Evolutionary conservation across 345 rosid genomes (phyloP), one percentile per base, ranked within the genome.

Genomic region (Rhodomyrtus tomentosa): DNA sequence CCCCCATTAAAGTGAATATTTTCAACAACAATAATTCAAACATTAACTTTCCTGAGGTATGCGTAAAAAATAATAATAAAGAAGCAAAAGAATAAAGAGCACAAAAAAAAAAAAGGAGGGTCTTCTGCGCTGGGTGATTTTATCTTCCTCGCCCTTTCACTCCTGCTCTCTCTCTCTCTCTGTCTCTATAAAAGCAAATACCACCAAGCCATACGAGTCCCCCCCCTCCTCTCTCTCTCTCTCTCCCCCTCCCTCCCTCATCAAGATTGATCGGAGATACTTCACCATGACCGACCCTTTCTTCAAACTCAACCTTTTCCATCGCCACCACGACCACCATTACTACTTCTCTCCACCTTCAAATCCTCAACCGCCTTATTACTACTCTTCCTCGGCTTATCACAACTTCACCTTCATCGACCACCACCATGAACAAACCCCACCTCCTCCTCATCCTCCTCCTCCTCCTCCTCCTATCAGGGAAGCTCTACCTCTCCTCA

Each of bases 391-490:
- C 36, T 27, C 82, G 8, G 55, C 82, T 22, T 48, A 86, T 21
- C 50, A 84, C 86, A 52, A 53, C 58, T 84, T 52, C 51, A 11
- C 48, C 55, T 21, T 40, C 55, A 13, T 36, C 68, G 36, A 56
- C 50, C 32, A 55, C 11, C 82, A 24, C 83, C 51, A n/a, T 27
- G 42, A 73, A 82, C 82, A 59, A 81, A 84, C 86, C 74, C 82
- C 85, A 36, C 38, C 74, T 29, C 94, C 98, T 84, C 89, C 95
- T 81, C n/a, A n/a, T n/a, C 93, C 94, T 74, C 95, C 98, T 84
- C 90, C 95, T 81, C 94, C 97, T 82, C 98, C 97, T 82, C 98
- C 98, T 86, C 98, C 99, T 86, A 91, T 95, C 55, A 93, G 94
- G 80, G 95, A 96, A 90, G 97, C 95, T 87, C 93, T 96, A 48